Evolutionary conservation across 805 yeast species (phyloP).

Genomic region (Yamadazyma phyllophila): DNA sequence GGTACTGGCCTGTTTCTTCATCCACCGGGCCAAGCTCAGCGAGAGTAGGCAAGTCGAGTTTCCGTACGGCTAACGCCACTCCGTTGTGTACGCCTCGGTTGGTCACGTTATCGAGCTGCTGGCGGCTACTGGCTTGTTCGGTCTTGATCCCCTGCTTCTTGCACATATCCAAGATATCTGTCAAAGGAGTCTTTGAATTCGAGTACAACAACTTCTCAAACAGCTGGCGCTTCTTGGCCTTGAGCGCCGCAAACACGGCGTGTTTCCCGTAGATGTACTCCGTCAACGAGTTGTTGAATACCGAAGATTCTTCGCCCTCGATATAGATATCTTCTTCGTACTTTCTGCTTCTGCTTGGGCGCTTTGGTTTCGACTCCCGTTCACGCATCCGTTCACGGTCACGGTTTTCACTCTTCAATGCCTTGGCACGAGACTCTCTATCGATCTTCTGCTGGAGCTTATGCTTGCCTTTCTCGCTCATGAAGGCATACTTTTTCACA

Average conservation of each 20-base stretch:
- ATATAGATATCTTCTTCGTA: not conserved
- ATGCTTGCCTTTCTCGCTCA: slow-evolving; percentile 11
- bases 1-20: slow-evolving; percentile 6
- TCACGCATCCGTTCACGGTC: not conserved
- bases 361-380: not conserved
- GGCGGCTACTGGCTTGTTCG: slow-evolving; percentile 37
- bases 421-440: slow-evolving; percentile 9
- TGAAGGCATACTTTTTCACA: slow-evolving; percentile 28
- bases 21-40: slow-evolving; percentile 26
- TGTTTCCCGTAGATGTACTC: slow-evolving; percentile 79
- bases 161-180: slow-evolving; percentile 49
- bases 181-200: slow-evolving; percentile 26
- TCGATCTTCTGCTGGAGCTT: slow-evolving; percentile 8
- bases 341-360: not conserved
- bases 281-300: slow-evolving; percentile 23
- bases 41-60: slow-evolving; percentile 37
- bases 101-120: slow-evolving; percentile 59
- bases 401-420: slow-evolving; percentile 5
- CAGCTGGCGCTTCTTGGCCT: slow-evolving; percentile 50
- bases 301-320: slow-evolving; percentile 2
- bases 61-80: slow-evolving; percentile 65
- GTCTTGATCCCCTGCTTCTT: slow-evolving; percentile 39
- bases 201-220: slow-evolving; percentile 52
- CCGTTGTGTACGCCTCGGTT: slow-evolving; percentile 80
- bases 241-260: slow-evolving; percentile 69